Evolutionary conservation across 805 yeast species (phyloP).

Genomic region (Wickerhamiella azyma): DNA sequence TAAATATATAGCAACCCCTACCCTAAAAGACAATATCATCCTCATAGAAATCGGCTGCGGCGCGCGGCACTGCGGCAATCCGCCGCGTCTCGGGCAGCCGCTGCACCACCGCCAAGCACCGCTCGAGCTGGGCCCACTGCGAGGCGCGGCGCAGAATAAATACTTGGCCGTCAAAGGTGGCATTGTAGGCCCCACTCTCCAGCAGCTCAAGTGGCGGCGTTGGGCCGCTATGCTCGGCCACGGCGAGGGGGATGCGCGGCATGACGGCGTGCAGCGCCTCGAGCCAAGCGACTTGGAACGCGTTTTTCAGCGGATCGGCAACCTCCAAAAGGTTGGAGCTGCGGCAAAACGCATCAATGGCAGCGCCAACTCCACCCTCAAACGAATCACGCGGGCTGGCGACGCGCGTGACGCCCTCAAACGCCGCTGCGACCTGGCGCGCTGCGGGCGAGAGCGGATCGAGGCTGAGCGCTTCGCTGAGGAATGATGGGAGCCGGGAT

Average conservation of each 20-base stretch:
- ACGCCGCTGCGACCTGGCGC: not conserved
- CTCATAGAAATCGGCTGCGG: not conserved
- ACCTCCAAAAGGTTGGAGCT: not conserved
- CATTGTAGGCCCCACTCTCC: not conserved
- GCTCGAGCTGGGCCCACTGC: slow-evolving; percentile 1
- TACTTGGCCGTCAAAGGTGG: not conserved
- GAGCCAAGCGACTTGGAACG: slow-evolving; percentile 5
- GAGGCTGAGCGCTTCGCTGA: not conserved
- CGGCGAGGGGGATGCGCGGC: not conserved
- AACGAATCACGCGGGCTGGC: not conserved
- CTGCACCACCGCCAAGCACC: not conserved
- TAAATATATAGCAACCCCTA: too few relatives aligned
- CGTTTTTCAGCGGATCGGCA: not conserved
- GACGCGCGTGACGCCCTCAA: not conserved
- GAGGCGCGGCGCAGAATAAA: not conserved
- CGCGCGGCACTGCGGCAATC: too few relatives aligned
- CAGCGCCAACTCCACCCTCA: not conserved
- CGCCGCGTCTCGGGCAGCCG: not conserved
- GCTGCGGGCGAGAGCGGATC: not conserved
- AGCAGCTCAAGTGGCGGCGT: not conserved
- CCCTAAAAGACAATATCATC: not conserved
- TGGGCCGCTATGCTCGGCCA: not conserved
- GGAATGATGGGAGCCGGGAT: not conserved
- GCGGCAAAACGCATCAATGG: not conserved
- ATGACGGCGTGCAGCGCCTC: not conserved